phyloP scores from a whole-genome alignment of 441 rosid species.

The Euphorbia schlechtendalii region DNA sequence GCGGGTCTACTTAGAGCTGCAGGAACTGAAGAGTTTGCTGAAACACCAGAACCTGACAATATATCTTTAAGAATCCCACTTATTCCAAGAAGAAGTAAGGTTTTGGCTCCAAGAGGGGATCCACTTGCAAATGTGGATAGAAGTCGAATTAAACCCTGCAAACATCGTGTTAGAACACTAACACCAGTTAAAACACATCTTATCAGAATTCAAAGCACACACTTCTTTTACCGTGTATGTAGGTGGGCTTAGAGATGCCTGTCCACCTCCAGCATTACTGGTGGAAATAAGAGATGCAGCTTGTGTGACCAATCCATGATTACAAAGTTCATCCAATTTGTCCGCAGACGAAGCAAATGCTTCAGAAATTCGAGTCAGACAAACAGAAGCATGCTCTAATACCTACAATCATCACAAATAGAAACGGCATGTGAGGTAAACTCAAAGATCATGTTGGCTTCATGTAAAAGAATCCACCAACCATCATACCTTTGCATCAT shows the following conservation, averaged over 20 bases:
- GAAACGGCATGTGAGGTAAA: conserved; percentile 8
- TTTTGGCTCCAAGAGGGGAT: conserved; percentile 90
- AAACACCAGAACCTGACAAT: conserved; percentile 80
- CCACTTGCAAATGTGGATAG: conserved; percentile 97
- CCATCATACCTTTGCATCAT: conserved; percentile 72
- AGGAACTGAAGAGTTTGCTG: conserved; percentile 78
- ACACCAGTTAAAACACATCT: conserved; percentile 12
- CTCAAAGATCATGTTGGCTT: neutral
- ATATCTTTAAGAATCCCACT: conserved; percentile 94
- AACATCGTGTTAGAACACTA: conserved; percentile 25
- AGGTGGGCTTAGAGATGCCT: conserved; percentile 83
- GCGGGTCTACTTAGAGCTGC: conserved; percentile 93
- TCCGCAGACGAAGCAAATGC: conserved; percentile 86
- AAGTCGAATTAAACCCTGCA: conserved; percentile 91
- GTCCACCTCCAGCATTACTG: conserved; percentile 90
- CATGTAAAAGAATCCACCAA: neutral
- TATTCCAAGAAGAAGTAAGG: conserved; percentile 85
- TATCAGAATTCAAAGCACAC: conserved; percentile 8
- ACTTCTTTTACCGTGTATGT: conserved; percentile 75
- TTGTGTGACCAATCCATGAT: conserved; percentile 92
- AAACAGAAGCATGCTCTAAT: conserved; percentile 93
- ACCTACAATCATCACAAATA: conserved; percentile 49
- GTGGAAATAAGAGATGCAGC: conserved; percentile 96
- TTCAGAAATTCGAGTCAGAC: conserved; percentile 97
- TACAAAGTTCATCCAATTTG: conserved; percentile 88